phyloP scores from a whole-genome alignment of 179 eudicot species.

The Spergularia azorica region DNA sequence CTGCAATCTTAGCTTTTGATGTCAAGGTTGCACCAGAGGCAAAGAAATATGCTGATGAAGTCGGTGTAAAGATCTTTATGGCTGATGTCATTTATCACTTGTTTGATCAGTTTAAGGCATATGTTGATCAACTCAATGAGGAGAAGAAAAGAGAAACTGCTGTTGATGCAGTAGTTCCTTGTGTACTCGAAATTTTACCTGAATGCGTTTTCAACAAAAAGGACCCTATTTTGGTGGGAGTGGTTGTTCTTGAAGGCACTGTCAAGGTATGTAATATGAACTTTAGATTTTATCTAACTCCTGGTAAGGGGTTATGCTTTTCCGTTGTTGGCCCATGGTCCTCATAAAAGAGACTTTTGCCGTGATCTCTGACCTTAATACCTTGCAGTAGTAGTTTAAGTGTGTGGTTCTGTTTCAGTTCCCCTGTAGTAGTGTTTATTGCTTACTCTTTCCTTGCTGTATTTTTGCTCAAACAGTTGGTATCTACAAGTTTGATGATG shows the following conservation, averaged over 20 bases:
- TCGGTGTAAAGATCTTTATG: conserved; percentile 74
- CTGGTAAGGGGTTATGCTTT: too few relatives aligned
- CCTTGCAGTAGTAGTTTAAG: too few relatives aligned
- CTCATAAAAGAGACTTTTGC: too few relatives aligned
- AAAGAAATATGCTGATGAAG: conserved; percentile 84
- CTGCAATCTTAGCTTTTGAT: conserved; percentile 89
- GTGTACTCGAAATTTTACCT: conserved; percentile 80
- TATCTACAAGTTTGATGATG: neutral
- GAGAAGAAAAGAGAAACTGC: conserved; percentile 92
- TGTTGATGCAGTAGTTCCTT: conserved; percentile 93
- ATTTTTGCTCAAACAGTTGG: too few relatives aligned
- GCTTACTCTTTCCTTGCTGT: too few relatives aligned
- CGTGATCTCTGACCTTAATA: too few relatives aligned
- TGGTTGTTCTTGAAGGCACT: conserved; percentile 83
- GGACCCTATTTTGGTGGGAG: conserved; percentile 91
- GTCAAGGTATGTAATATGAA: conserved; percentile 49
- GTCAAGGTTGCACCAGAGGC: conserved; percentile 96
- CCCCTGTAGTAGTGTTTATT: too few relatives aligned
- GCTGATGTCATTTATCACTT: conserved; percentile 92
- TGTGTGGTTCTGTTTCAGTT: too few relatives aligned
- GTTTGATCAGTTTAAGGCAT: conserved; percentile 91
- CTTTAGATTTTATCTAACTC: too few relatives aligned
- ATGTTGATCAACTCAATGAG: conserved; percentile 82
- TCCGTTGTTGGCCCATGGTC: too few relatives aligned
- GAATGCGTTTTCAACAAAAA: conserved; percentile 85